Conservation (phyloP, 768 basidiomycete species). For the Mycena kentingensis region DNA sequence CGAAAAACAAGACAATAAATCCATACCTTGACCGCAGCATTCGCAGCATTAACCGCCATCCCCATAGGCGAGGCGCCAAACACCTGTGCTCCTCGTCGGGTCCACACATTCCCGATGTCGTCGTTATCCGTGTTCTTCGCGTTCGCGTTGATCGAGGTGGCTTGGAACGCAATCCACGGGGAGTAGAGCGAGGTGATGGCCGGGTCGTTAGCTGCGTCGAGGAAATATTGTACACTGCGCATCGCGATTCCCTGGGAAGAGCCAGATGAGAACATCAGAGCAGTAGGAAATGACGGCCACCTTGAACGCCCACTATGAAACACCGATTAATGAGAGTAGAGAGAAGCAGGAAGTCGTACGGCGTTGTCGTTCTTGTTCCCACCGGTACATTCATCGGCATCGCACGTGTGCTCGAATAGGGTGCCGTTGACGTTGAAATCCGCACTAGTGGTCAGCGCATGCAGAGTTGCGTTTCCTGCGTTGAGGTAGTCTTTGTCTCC, state of each 20-base stretch:
- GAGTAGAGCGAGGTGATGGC: slow-evolving; percentile 4
- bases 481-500: not conserved
- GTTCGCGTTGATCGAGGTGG: not conserved
- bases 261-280: not conserved
- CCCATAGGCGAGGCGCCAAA: not conserved
- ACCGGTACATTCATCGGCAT: slow-evolving; percentile 1
- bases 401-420: slow-evolving; percentile 1
- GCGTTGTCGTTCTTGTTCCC: slow-evolving; percentile 6
- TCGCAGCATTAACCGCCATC: slow-evolving; percentile 3
- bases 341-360: not conserved
- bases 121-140: not conserved
- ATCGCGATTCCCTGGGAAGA: slow-evolving; percentile 7
- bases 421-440: not conserved
- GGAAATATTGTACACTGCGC: slow-evolving; percentile 6
- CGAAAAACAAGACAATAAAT: not conserved
- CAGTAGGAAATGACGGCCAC: not conserved
- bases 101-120: slow-evolving; percentile 8
- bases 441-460: not conserved
- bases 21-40: slow-evolving; percentile 3
- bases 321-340: not conserved
- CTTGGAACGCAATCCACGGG: slow-evolving; percentile 9
- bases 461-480: slow-evolving; percentile 1
- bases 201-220: slow-evolving; percentile 2
- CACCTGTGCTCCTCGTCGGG: not conserved
- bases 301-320: slow-evolving; percentile 4